These are phyloP conservation scores for Candida orba DNA, from an alignment of 805 yeast species.

Conservation along the genomic window DNA sequence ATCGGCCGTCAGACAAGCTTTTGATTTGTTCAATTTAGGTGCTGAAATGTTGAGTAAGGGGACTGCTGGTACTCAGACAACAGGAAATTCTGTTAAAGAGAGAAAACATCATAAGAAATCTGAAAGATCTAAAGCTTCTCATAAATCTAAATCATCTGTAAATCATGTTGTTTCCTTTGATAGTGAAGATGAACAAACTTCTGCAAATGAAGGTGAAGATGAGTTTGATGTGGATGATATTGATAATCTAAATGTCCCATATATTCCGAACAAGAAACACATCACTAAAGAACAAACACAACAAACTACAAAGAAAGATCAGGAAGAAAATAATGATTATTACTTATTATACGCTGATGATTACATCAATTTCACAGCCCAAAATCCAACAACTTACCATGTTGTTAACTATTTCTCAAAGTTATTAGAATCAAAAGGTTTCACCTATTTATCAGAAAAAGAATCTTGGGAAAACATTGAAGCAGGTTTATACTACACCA, in stretches of 20 bases:
- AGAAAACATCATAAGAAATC: constrained; percentile 1
- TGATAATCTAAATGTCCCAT: neutral
- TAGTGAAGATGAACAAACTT: constrained; percentile 18
- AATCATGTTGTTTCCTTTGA: constrained; percentile 16
- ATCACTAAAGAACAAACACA: neutral
- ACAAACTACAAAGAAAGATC: neutral
- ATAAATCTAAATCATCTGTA: neutral
- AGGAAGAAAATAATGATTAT: constrained; percentile 17
- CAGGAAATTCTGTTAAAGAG: constrained; percentile 1
- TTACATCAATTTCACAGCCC: constrained; percentile 65
- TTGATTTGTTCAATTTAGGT: constrained; percentile 20
- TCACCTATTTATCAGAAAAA: constrained; percentile 58
- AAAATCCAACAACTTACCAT: constrained; percentile 70
- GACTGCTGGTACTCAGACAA: neutral
- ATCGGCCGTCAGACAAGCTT: constrained; percentile 20
- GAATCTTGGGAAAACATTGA: constrained; percentile 27
- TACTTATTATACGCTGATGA: constrained; percentile 32
- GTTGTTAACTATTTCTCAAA: constrained; percentile 48
- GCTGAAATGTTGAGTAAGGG: constrained; percentile 16
- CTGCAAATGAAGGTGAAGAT: constrained; percentile 17
- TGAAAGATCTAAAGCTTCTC: neutral
- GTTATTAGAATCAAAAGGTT: constrained; percentile 51
- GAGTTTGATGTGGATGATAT: constrained; percentile 1
- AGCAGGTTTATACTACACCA: constrained; percentile 57
- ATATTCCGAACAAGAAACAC: neutral